phyloP scores from a whole-genome alignment of 1,284 basidiomycete species.

The Trametes polyzona region DNA sequence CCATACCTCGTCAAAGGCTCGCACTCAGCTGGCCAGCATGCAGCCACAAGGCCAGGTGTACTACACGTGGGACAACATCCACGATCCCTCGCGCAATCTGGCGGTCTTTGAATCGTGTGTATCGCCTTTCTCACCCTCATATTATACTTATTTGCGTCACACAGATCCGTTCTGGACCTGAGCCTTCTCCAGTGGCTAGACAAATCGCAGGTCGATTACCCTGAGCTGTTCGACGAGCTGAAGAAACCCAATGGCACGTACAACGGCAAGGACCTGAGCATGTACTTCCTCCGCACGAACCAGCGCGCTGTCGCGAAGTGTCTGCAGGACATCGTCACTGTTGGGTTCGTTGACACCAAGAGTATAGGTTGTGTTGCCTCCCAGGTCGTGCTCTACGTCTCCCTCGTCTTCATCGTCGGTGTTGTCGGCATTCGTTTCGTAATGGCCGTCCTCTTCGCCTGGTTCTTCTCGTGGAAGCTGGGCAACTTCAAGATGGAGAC shows the following conservation, averaged over 20 bases:
- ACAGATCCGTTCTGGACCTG: conserved; percentile 87
- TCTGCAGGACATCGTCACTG: conserved; percentile 82
- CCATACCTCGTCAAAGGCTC: conserved; percentile 65
- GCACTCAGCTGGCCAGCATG: conserved; percentile 52
- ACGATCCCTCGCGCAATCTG: conserved; percentile 72
- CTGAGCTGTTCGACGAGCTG: conserved; percentile 81
- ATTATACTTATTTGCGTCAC: neutral
- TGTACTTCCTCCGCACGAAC: conserved; percentile 73
- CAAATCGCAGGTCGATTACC: conserved; percentile 78
- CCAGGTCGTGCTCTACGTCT: conserved; percentile 91
- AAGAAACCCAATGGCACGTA: conserved; percentile 73
- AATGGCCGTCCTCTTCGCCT: conserved; percentile 97
- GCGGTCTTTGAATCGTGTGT: conserved; percentile 91
- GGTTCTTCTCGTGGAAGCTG: conserved; percentile 95
- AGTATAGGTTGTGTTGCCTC: conserved; percentile 97
- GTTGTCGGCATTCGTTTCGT: conserved; percentile 94
- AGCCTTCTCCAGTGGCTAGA: conserved; percentile 85
- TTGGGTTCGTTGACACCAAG: conserved; percentile 94
- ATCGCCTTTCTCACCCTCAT: neutral
- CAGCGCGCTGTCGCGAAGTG: conserved; percentile 77
- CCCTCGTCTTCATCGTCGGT: conserved; percentile 96
- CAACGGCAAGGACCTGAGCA: conserved; percentile 85
- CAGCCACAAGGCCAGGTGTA: conserved; percentile 83
- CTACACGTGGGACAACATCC: conserved; percentile 90
- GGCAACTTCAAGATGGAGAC: conserved; percentile 95